Base-by-base conservation (phyloP, 2,329 filamentous ascomycete species). In the Colletotrichum sp. region DNA sequence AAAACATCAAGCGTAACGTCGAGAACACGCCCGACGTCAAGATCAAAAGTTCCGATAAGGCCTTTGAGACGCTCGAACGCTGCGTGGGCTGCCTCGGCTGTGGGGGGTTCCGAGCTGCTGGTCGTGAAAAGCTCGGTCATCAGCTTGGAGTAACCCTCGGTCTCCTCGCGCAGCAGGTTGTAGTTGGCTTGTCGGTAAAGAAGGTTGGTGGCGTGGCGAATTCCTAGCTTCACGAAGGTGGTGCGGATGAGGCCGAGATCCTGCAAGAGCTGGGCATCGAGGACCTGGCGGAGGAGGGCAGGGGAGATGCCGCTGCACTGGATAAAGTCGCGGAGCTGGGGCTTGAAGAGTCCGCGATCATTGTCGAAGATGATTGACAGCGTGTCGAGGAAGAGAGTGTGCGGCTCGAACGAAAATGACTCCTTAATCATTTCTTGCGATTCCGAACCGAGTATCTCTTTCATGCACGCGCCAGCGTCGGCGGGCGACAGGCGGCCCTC, bases 161-260 rank as follows among this genome's bases (percentile, higher is more conserved):
- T 95, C 85, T 99, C 97, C 86, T 99, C 97, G 60, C 97, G 93
- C 24, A 99, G 88, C 9, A 99, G 87, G 81, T 99, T 99, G 88
- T 98, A 99, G 84, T 98, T 99, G 16, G 96, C 95, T 85, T 99
- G 97, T 76, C 96, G 94, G 84, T 99, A 99, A 1, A 99, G 90
- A 6, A 97, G 89, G 80, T 98, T 98, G 9, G 97, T 99, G 65
- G 96, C 94, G 81, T 98, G 96, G 71, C 96, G 93, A 78, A 98
- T 96, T 18, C 94, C 94, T 82, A 97, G 92, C 79, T 93, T 93
- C 73, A 91, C 89, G 83, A 99, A 99, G 7, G 93, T 96, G n/a
- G 94, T 92, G 66, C 96, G 92, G 65, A 98, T 95, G 59, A 99
- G 88, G 12, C 94, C 94, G 16, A 98, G 87, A 32, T 93, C 90